A percentile compares a stretch with the other conserved stretches of the same genome.
phyloP scores from a whole-genome alignment of 768 basidiomycete species.

The Cyathus striatus region DNA sequence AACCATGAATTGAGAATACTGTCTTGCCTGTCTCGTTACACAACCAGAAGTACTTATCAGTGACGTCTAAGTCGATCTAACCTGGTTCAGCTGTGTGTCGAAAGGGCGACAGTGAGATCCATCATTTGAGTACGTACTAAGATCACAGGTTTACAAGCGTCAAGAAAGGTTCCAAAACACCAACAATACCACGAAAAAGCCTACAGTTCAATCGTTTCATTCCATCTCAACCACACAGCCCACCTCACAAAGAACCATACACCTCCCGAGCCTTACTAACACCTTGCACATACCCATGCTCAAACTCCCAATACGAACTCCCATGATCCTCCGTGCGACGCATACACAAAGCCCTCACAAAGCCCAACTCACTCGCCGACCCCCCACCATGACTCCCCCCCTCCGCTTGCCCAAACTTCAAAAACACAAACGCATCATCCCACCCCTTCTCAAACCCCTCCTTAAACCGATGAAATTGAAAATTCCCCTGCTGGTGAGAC shows the following conservation, averaged over 20 bases:
- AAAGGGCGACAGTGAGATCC: slow-evolving; percentile 66
- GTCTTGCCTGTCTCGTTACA: no score
- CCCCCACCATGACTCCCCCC: background rate
- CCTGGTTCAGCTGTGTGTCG: slow-evolving; percentile 43
- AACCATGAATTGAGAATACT: no score
- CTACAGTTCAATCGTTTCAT: no score
- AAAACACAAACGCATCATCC: slow-evolving; percentile 63
- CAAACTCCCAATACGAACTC: slow-evolving; percentile 60
- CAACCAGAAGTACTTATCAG: no score
- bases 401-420: slow-evolving; percentile 18
- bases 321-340: slow-evolving; percentile 40
- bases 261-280: slow-evolving; percentile 26
- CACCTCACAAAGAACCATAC: no score
- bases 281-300: slow-evolving; percentile 63
- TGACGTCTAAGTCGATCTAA: slow-evolving; percentile 69
- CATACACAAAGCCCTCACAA: slow-evolving; percentile 54
- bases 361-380: slow-evolving; percentile 50
- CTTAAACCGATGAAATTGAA: slow-evolving; percentile 64
- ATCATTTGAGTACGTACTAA: slow-evolving; percentile 77
- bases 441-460: slow-evolving; percentile 67
- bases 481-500: slow-evolving; percentile 46
- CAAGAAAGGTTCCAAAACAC: no score
- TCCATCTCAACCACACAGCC: no score
- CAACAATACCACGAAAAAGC: no score
- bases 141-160: no score